A percentile compares a stretch with the other conserved stretches of the same genome.
phyloP scores from a whole-genome alignment of 352 stramenopile genomes.

The Albugo candida region DNA sequence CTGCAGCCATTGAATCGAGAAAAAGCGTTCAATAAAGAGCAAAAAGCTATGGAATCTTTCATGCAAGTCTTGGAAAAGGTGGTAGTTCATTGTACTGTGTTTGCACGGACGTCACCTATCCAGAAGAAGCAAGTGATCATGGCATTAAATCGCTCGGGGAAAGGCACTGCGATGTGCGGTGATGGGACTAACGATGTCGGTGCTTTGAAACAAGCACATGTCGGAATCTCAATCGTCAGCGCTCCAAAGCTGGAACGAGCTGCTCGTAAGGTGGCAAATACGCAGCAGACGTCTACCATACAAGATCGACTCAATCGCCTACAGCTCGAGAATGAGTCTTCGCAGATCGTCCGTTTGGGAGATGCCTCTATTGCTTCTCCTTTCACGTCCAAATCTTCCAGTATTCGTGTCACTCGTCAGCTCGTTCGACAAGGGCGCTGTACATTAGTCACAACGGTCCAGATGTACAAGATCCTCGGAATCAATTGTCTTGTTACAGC shows the following conservation, averaged over 20 bases:
- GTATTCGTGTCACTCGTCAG: constrained; percentile 52
- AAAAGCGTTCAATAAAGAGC: constrained; percentile 6
- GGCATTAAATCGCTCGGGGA: constrained; percentile 71
- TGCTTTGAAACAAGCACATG: constrained; percentile 78
- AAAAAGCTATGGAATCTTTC: constrained; percentile 13
- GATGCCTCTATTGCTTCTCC: constrained; percentile 93
- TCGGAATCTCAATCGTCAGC: constrained; percentile 89
- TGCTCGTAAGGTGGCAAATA: constrained; percentile 4
- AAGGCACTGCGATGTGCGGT: constrained; percentile 87
- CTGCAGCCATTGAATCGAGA: too few species aligned
- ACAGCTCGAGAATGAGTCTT: background rate
- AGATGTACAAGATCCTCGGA: constrained; percentile 89
- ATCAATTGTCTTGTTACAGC: constrained; percentile 90
- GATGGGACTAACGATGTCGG: constrained; percentile 93
- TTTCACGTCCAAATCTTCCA: constrained; percentile 87
- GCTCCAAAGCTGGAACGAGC: constrained; percentile 11
- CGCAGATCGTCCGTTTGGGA: constrained; percentile 79
- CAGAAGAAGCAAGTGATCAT: constrained; percentile 87
- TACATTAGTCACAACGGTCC: constrained; percentile 90
- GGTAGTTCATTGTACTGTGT: constrained; percentile 48
- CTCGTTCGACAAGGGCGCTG: constrained; percentile 90
- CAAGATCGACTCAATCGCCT: background rate
- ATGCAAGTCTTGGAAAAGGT: constrained; percentile 8
- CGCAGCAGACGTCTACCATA: constrained; percentile 5
- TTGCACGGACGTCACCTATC: constrained; percentile 79